These are phyloP conservation scores for Eutrema heterophyllum DNA, from an alignment of 345 rosid genomes.

Conservation along the genomic window DNA sequence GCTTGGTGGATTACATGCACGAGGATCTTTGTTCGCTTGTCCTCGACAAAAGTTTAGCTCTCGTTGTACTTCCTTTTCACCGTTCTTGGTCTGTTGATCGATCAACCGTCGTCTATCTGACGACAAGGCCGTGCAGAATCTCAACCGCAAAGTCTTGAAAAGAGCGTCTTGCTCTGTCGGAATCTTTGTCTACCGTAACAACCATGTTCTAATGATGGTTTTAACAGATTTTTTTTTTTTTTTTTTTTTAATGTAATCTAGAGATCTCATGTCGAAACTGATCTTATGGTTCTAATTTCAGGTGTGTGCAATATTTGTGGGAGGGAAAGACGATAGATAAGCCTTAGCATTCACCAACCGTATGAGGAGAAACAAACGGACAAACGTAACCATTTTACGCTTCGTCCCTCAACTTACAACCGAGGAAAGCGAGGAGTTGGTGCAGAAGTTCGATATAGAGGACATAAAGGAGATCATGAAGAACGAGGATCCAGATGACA, in stretches of 20 bases:
- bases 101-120: conserved; percentile 23
- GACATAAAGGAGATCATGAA: not conserved
- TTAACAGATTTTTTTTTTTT: not conserved
- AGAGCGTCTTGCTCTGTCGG: not conserved
- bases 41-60: not conserved
- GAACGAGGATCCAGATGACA: not conserved
- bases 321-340: not conserved
- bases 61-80: conserved; percentile 25
- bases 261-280: not conserved
- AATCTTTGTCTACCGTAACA: not conserved
- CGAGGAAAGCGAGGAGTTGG: not conserved
- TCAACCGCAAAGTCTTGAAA: not conserved
- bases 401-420: not conserved
- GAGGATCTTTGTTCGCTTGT: not conserved
- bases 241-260: too few species aligned
- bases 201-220: not conserved
- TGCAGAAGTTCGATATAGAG: not conserved
- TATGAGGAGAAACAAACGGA: not conserved
- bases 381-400: not conserved
- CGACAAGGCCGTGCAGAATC: not conserved
- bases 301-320: not conserved
- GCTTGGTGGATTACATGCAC: not conserved
- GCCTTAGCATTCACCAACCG: not conserved
- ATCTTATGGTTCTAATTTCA: not conserved
- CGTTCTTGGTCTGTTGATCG: conserved; percentile 35